phyloP scores from a whole-genome alignment of 208 protist genomes.

The Angomonas ambiguus region DNA sequence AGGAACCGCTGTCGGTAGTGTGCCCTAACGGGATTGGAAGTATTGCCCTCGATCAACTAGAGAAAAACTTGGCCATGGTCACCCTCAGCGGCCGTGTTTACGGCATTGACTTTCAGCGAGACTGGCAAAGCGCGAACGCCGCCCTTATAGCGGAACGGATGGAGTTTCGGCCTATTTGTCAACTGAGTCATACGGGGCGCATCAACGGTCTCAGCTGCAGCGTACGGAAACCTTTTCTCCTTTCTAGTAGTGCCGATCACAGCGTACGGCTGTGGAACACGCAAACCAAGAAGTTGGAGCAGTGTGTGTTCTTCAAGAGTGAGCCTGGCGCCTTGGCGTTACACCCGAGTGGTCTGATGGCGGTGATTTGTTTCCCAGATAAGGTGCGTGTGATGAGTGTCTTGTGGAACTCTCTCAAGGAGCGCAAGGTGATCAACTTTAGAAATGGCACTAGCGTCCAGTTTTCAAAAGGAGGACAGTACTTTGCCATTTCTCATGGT shows the following conservation, averaged over 20 bases:
- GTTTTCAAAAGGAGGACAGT: constrained; percentile 93
- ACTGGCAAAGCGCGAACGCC: constrained; percentile 21
- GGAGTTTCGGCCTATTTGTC: constrained; percentile 67
- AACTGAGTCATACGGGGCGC: constrained; percentile 74
- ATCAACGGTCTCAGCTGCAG: constrained; percentile 92
- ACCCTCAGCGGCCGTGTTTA: constrained; percentile 63
- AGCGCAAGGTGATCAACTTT: constrained; percentile 86
- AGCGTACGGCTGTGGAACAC: constrained; percentile 96
- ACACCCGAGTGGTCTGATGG: constrained; percentile 92
- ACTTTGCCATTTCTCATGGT: constrained; percentile 91
- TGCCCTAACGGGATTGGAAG: constrained; percentile 25
- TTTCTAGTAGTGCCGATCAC: constrained; percentile 89
- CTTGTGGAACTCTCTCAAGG: constrained; percentile 89
- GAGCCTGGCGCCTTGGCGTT: constrained; percentile 89
- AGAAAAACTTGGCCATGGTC: constrained; percentile 60
- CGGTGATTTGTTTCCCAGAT: constrained; percentile 93
- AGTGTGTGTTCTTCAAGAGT: constrained; percentile 81
- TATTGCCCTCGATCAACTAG: constrained; percentile 62
- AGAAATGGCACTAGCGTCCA: constrained; percentile 81
- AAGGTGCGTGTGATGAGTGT: constrained; percentile 94
- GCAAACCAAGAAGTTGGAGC: constrained; percentile 77
- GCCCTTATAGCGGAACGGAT: constrained; percentile 18
- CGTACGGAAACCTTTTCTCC: constrained; percentile 93
- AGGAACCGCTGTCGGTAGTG: constrained; percentile 3
- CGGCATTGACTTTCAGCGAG: constrained; percentile 42